Evolutionary conservation across 2,329 filamentous ascomycete genomes (phyloP).

Genomic region (Penicillium sp.): DNA sequence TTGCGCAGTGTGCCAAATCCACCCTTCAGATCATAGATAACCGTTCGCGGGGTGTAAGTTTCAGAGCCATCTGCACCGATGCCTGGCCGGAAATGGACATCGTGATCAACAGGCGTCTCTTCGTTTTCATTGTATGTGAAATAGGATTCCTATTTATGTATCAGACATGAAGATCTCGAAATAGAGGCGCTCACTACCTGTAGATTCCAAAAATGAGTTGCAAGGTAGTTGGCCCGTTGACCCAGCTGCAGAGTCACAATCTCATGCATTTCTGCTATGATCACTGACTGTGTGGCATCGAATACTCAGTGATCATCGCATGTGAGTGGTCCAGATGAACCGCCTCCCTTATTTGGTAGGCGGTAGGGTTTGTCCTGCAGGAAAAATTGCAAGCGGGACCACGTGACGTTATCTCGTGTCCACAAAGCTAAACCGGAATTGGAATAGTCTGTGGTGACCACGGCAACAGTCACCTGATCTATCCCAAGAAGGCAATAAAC

Average conservation of each 20-base stretch:
- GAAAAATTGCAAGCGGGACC: neutral
- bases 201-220: slow-evolving; percentile 95
- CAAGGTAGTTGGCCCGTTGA: slow-evolving; percentile 85
- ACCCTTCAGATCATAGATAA: slow-evolving; percentile 93
- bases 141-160: slow-evolving; percentile 72
- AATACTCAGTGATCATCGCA: neutral
- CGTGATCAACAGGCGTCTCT: slow-evolving; percentile 67
- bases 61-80: slow-evolving; percentile 77
- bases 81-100: slow-evolving; percentile 82
- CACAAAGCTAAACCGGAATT: neutral
- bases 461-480: slow-evolving; percentile 32
- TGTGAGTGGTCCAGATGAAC: slow-evolving; percentile 10
- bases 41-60: slow-evolving; percentile 83
- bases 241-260: slow-evolving; percentile 92
- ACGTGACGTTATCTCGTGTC: slow-evolving; percentile 19
- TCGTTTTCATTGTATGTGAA: slow-evolving; percentile 75
- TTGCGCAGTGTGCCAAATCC: slow-evolving; percentile 84
- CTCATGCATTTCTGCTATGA: slow-evolving; percentile 67
- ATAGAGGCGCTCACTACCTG: slow-evolving; percentile 57
- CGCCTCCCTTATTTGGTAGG: neutral
- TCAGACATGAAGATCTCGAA: slow-evolving; percentile 6
- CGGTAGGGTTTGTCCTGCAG: neutral
- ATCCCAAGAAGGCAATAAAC: slow-evolving; percentile 26
- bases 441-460: slow-evolving; percentile 20
- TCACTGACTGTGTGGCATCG: neutral